Base-by-base conservation (phyloP, 228 moss, liverwort and hornwort genomes). In the Sphagnum magellanicum region DNA sequence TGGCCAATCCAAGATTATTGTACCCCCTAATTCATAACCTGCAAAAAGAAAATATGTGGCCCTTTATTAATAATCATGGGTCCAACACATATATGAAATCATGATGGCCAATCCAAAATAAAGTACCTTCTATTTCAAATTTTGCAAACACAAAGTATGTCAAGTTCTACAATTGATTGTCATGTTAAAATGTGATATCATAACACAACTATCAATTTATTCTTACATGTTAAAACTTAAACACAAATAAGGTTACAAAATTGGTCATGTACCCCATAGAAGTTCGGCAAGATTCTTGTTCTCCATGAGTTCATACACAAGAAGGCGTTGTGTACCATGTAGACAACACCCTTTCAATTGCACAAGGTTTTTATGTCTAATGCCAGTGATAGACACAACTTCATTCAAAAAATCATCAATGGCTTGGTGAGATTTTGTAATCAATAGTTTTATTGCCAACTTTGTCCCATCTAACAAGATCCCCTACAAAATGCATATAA, bases 341-440 rank as follows among this genome's bases (percentile, higher is more conserved):
- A 75, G 50, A 53, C 79, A 75, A 67, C 79, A 74, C 53, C 71
- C 74, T 61, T 65, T 63, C 9, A 79, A 70, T 61, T 61, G 74
- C 49, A 71, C 74, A 15, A 74, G 64, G 60, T 79, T 75, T 12
- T 68, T 51, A 71, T 78, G 79, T 46, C 71, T 63, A 64, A 79
- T 79, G 61, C 79, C 78, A 46, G 67, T 79, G 15, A 75, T 72
- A 51, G 74, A 53, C 0, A 72, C 63, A 50, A 78, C 72, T 60
- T 79, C 79, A n/a, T 74, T 79, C 68, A 74, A 59, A 49, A 72
- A 75, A 6, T 65, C 52, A 50, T 67, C 74, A 8, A 51, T 60
- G 17, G 52, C 63, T 48, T 59, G 68, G 32, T 32, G 32, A 32
- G 32, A 32, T 32, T 32, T 32, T 32, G 32, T 32, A 1, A 32